Percentiles rank a stretch among this genome's conserved stretches.
phyloP scores from a whole-genome alignment of 768 basidiomycete species.

The Rhodotorula babjevae region DNA sequence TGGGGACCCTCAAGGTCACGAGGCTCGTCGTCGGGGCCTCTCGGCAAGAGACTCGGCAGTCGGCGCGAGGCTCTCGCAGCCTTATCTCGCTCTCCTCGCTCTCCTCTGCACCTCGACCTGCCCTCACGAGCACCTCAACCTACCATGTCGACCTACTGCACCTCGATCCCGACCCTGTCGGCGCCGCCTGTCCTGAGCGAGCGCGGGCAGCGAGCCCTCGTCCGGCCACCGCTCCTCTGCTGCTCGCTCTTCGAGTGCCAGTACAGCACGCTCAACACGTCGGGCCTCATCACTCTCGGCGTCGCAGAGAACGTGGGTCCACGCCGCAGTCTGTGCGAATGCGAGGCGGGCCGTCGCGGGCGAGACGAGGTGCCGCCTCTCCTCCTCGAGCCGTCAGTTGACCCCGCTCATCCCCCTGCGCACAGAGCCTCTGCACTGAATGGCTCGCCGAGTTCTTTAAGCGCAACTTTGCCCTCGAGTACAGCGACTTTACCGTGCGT shows the following conservation, averaged over 20 bases:
- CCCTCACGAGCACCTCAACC: no score
- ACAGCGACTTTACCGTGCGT: constrained; percentile 18
- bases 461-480: constrained; percentile 13
- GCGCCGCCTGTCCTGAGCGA: constrained; percentile 11
- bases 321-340: no score
- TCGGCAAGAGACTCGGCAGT: no score
- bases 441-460: constrained; percentile 25
- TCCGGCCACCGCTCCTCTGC: constrained; percentile 30
- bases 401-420: no score
- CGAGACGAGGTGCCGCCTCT: no score
- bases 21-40: no score
- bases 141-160: neutral
- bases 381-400: no score
- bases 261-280: constrained; percentile 10
- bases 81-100: no score
- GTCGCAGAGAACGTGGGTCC: constrained; percentile 32
- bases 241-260: constrained; percentile 36
- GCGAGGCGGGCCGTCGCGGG: no score
- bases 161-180: constrained; percentile 6
- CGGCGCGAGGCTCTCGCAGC: no score
- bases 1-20: no score
- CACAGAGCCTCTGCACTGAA: constrained; percentile 24
- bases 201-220: constrained; percentile 20
- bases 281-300: constrained; percentile 28
- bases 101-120: no score